phyloP scores from a whole-genome alignment of 2,329 filamentous ascomycete genomes.

The Aureobasidium pullulans region DNA sequence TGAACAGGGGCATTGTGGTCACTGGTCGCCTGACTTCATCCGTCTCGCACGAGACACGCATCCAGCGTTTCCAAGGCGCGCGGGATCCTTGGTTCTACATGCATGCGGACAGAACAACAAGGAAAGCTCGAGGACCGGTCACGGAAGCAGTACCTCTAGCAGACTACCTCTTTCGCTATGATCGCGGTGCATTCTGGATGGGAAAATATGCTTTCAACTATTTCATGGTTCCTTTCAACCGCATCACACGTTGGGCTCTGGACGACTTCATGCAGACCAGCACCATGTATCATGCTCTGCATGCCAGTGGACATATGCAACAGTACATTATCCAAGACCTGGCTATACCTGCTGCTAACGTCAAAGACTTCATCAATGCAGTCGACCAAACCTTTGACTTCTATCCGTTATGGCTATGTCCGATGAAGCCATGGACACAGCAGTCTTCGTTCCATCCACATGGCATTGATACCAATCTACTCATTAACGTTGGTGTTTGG shows the following conservation, averaged over 20 bases:
- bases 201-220: conserved; percentile 53
- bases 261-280: conserved; percentile 57
- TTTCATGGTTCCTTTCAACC: conserved; percentile 58
- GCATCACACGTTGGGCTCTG: conserved; percentile 52
- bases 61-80: conserved; percentile 33
- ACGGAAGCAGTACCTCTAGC: conserved; percentile 52
- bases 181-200: conserved; percentile 63
- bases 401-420: conserved; percentile 44
- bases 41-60: background rate
- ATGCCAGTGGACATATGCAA: conserved; percentile 53
- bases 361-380: conserved; percentile 37
- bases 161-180: conserved; percentile 66
- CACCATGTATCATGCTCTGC: conserved; percentile 58
- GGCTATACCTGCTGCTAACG: conserved; percentile 36
- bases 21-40: conserved; percentile 37
- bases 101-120: background rate
- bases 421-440: conserved; percentile 22
- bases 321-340: conserved; percentile 61
- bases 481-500: conserved; percentile 58
- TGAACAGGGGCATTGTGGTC: conserved; percentile 35
- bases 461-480: background rate
- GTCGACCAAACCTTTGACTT: conserved; percentile 33
- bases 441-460: conserved; percentile 4
- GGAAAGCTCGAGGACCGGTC: background rate
- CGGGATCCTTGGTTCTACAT: conserved; percentile 46